These are phyloP conservation scores for Thielaviopsis populi DNA, from an alignment of 2,329 filamentous ascomycete genomes.

Conservation along the genomic window DNA sequence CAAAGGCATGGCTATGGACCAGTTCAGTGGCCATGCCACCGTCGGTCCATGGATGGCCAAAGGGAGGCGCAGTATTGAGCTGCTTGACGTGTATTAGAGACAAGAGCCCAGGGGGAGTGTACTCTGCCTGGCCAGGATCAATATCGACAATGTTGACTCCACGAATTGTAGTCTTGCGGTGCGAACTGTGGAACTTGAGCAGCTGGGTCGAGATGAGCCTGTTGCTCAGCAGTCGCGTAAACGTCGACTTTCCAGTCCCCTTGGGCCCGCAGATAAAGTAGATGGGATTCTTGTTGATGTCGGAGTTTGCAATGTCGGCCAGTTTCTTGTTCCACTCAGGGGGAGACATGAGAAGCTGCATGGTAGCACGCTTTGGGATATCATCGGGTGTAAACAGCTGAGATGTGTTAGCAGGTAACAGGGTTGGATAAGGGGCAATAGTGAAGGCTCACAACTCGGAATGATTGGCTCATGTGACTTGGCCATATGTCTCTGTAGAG, in stretches of 20 bases:
- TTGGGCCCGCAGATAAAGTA: constrained; percentile 55
- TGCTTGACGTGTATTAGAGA: constrained; percentile 47
- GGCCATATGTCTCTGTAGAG: constrained; percentile 55
- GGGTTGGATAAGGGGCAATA: not conserved
- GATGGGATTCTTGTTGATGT: constrained; percentile 25
- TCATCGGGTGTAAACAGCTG: constrained; percentile 42
- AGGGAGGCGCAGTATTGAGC: constrained; percentile 52
- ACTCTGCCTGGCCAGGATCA: constrained; percentile 66
- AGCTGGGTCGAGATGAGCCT: constrained; percentile 40
- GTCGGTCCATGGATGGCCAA: constrained; percentile 38
- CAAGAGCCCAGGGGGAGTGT: constrained; percentile 51
- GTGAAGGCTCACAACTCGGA: constrained; percentile 33
- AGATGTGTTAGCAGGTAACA: constrained; percentile 20
- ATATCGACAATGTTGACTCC: constrained; percentile 52
- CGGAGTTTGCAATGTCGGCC: constrained; percentile 24
- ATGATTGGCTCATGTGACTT: constrained; percentile 28
- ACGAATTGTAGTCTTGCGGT: constrained; percentile 13
- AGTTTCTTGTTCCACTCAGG: constrained; percentile 47
- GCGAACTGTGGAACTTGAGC: constrained; percentile 19
- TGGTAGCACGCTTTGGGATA: constrained; percentile 31
- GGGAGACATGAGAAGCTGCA: constrained; percentile 42
- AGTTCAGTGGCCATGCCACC: constrained; percentile 22
- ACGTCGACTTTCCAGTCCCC: constrained; percentile 62
- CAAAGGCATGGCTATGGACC: constrained; percentile 50
- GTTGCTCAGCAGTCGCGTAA: constrained; percentile 51